Evolutionary conservation across 345 rosid species (phyloP).

Genomic region (Arabidopsis thaliana): TAIR10.1 NC_003070.9:25386501-25387000

Average conservation of each 20-base stretch:
- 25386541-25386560: slow-evolving; percentile 56
- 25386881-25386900: slow-evolving; percentile 90
- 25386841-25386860: slow-evolving; percentile 19
- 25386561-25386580: slow-evolving; percentile 54
- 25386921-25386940: slow-evolving; percentile 82
- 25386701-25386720: slow-evolving; percentile 4
- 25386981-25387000: slow-evolving; percentile 48
- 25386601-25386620: slow-evolving; percentile 17
- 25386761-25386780: neutral
- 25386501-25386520: slow-evolving; percentile 46
- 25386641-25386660: neutral
- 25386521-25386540: slow-evolving; percentile 44
- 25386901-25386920: slow-evolving; percentile 68
- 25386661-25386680: slow-evolving; percentile 1
- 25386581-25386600: slow-evolving; percentile 32
- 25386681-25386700: neutral
- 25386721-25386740: slow-evolving; percentile 8
- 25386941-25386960: slow-evolving; percentile 68
- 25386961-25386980: slow-evolving; percentile 56
- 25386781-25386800: neutral
- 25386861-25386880: slow-evolving; percentile 66
- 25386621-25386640: neutral
- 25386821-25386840: neutral
- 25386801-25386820: neutral
- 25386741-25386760: neutral